Evolutionary conservation across 2,329 filamentous ascomycete genomes (phyloP).

Genomic region (Akanthomyces muscarius): DNA sequence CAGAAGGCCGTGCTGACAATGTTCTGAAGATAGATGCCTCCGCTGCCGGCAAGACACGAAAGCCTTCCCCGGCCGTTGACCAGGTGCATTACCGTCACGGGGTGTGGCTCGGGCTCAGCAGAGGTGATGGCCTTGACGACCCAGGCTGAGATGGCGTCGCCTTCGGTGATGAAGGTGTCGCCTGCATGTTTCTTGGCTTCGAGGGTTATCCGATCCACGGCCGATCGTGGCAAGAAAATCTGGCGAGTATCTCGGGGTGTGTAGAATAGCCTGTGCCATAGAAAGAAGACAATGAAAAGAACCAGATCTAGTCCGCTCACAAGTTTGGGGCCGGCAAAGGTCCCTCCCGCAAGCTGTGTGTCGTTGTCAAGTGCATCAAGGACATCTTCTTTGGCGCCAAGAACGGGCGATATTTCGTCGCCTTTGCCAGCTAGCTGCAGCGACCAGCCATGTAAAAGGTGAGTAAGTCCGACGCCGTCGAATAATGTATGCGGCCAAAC

Average conservation of each 20-base stretch:
- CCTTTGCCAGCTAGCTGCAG: constrained; percentile 39
- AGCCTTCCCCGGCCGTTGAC: constrained; percentile 22
- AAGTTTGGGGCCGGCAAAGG: neutral
- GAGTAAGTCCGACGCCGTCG: constrained; percentile 40
- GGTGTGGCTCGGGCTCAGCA: constrained; percentile 17
- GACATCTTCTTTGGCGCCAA: constrained; percentile 8
- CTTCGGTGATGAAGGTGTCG: constrained; percentile 38
- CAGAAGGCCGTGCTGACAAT: neutral
- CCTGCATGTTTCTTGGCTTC: constrained; percentile 25
- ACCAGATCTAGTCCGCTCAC: neutral
- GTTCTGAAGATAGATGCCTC: constrained; percentile 8
- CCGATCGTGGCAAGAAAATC: neutral
- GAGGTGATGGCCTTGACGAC: constrained; percentile 23
- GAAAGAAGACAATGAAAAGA: neutral
- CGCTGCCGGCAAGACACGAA: neutral
- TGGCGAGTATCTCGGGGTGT: neutral
- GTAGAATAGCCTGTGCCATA: constrained; percentile 14
- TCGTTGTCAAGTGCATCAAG: neutral
- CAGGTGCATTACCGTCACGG: constrained; percentile 22
- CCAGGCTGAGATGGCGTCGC: constrained; percentile 42
- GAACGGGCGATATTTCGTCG: constrained; percentile 34
- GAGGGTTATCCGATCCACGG: constrained; percentile 1
- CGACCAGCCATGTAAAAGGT: constrained; percentile 42
- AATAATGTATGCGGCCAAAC: constrained; percentile 43
- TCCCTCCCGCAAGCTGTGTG: neutral